Evolutionary conservation across 2,329 filamentous ascomycete genomes (phyloP).

Genomic region (Pseudogymnoascus sp.): DNA sequence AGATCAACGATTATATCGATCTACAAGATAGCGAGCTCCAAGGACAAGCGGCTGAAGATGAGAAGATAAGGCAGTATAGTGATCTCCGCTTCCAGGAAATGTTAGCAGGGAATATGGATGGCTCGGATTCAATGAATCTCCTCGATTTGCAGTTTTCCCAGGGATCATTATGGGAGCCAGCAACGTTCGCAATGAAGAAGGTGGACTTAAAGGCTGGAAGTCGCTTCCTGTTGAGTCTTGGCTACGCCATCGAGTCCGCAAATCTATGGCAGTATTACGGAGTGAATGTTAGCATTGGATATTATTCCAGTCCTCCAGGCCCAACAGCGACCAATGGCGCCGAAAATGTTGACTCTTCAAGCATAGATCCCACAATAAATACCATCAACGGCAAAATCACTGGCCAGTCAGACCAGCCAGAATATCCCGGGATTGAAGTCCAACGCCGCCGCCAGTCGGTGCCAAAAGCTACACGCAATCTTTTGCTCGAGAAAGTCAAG

Average conservation of each 20-base stretch:
- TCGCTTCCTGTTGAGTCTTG: neutral
- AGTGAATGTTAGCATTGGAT: neutral
- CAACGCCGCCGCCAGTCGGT: neutral
- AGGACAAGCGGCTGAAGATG: neutral
- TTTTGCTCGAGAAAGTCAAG: neutral
- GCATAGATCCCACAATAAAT: neutral
- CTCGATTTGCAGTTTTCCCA: neutral
- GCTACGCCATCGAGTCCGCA: neutral
- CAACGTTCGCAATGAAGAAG: neutral
- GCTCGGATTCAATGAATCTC: neutral
- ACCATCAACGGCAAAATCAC: neutral
- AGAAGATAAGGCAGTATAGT: neutral
- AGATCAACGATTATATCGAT: neutral
- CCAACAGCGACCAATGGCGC: neutral
- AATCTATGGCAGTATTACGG: neutral
- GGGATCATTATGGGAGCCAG: neutral
- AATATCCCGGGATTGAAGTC: neutral
- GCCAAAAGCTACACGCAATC: neutral
- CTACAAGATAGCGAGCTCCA: neutral
- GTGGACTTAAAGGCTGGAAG: neutral
- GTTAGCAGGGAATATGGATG: neutral
- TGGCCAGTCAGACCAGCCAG: neutral
- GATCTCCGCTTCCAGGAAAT: neutral
- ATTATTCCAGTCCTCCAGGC: neutral
- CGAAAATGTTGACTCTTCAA: neutral